A percentile compares a stretch with the other conserved stretches of the same genome.
These are phyloP conservation scores for Sclerotinia spermophila DNA, from an alignment of 2,329 filamentous ascomycete species.

Conservation along the genomic window DNA sequence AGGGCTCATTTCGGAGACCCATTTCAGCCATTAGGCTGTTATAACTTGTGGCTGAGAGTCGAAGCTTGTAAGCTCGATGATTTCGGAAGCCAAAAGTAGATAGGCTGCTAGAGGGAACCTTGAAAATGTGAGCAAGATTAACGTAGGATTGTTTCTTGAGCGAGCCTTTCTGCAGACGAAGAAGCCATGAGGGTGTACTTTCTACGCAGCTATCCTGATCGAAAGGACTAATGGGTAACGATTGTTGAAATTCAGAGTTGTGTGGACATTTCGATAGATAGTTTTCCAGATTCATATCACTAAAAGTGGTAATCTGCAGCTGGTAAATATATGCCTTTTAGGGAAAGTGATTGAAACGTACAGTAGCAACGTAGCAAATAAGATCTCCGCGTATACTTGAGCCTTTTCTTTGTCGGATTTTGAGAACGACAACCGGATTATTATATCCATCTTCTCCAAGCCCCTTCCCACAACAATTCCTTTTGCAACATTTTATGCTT, in stretches of 20 bases:
- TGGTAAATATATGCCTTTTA: background rate
- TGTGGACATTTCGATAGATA: slow-evolving; percentile 18
- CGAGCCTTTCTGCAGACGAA: slow-evolving; percentile 21
- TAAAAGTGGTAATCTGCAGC: slow-evolving; percentile 24
- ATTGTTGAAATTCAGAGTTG: slow-evolving; percentile 7
- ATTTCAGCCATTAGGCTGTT: slow-evolving; percentile 17
- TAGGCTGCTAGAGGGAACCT: slow-evolving; percentile 13
- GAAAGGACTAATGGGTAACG: slow-evolving; percentile 22
- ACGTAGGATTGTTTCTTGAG: slow-evolving; percentile 27
- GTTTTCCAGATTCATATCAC: slow-evolving; percentile 14
- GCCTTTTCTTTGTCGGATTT: slow-evolving; percentile 20
- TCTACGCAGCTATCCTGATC: background rate
- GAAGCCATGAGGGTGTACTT: slow-evolving; percentile 15
- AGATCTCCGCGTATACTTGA: slow-evolving; percentile 22
- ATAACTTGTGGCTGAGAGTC: slow-evolving; percentile 21
- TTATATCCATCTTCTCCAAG: slow-evolving; percentile 25
- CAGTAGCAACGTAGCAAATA: slow-evolving; percentile 25
- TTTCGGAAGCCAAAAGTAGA: slow-evolving; percentile 14
- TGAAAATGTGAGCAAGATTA: slow-evolving; percentile 22
- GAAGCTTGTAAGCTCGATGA: slow-evolving; percentile 15
- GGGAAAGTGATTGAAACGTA: background rate
- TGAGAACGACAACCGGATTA: slow-evolving; percentile 23
- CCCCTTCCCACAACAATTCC: slow-evolving; percentile 12
- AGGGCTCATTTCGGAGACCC: slow-evolving; percentile 8
- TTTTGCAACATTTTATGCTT: slow-evolving; percentile 21